Conservation (phyloP, 176 grass and related monocot genomes). For the Carex littledalei region DNA sequence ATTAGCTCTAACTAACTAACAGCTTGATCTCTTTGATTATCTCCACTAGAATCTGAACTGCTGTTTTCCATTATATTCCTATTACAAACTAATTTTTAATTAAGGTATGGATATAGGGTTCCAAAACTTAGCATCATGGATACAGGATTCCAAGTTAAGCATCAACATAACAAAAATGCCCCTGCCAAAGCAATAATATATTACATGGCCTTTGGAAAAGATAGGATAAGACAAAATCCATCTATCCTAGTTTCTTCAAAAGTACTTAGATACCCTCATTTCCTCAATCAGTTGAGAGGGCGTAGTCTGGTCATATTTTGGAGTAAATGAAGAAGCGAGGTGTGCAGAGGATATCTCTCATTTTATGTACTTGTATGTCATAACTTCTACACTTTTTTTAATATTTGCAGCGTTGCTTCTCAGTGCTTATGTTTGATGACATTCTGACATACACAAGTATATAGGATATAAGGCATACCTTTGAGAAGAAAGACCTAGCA, state of each 20-base stretch:
- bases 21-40: too few relatives aligned
- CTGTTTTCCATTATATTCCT: too few relatives aligned
- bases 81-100: not conserved
- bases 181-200: not conserved
- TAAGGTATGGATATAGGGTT: not conserved
- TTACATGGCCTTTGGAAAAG: slow-evolving; percentile 3
- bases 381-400: not conserved
- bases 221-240: not conserved
- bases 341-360: not conserved
- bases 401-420: not conserved
- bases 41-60: too few relatives aligned
- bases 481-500: slow-evolving; percentile 45
- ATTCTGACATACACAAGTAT: not conserved
- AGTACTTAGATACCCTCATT: not conserved
- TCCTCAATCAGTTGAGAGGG: not conserved
- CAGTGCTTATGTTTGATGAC: not conserved
- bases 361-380: not conserved
- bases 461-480: slow-evolving; percentile 43
- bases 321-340: not conserved
- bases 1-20: too few relatives aligned
- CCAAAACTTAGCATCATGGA: not conserved
- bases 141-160: not conserved
- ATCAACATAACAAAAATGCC: not conserved
- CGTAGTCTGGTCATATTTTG: not conserved
- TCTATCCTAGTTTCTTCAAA: not conserved